Conservation (phyloP, 2,329 filamentous ascomycete species). For the Trichoderma arundinaceum region DNA sequence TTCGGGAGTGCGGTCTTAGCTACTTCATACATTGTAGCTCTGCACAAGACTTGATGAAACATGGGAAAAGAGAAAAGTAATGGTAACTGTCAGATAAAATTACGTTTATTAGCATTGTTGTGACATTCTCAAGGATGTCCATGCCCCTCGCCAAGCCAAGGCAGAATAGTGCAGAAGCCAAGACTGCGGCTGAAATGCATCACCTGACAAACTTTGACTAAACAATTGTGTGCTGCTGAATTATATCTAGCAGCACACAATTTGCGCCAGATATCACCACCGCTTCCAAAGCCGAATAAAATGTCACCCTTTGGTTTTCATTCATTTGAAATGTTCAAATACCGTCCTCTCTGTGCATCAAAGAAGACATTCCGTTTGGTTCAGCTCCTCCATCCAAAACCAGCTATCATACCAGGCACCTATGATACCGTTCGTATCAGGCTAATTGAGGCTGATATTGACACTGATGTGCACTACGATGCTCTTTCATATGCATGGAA, state of each 20-base stretch:
- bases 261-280: not conserved
- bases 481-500: constrained; percentile 44
- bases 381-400: constrained; percentile 36
- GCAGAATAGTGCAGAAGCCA: constrained; percentile 7
- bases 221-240: constrained; percentile 5
- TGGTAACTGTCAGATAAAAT: no score
- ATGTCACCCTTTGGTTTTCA: constrained; percentile 24
- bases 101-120: no score
- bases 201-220: constrained; percentile 4
- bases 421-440: constrained; percentile 39
- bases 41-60: no score
- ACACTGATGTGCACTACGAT: constrained; percentile 36
- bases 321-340: constrained; percentile 19
- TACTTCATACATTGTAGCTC: no score
- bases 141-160: not conserved
- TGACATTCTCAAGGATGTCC: no score
- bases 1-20: no score
- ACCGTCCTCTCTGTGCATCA: constrained; percentile 28
- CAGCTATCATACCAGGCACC: constrained; percentile 33
- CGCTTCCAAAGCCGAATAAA: not conserved
- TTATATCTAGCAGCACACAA: no score
- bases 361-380: constrained; percentile 38
- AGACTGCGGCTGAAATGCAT: constrained; percentile 32
- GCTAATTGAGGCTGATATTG: constrained; percentile 38
- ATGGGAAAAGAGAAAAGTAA: no score